Evolutionary conservation across 768 basidiomycete genomes (phyloP), one percentile per base, ranked within the genome.

Genomic region (Hydnomerulius pinastri): DNA sequence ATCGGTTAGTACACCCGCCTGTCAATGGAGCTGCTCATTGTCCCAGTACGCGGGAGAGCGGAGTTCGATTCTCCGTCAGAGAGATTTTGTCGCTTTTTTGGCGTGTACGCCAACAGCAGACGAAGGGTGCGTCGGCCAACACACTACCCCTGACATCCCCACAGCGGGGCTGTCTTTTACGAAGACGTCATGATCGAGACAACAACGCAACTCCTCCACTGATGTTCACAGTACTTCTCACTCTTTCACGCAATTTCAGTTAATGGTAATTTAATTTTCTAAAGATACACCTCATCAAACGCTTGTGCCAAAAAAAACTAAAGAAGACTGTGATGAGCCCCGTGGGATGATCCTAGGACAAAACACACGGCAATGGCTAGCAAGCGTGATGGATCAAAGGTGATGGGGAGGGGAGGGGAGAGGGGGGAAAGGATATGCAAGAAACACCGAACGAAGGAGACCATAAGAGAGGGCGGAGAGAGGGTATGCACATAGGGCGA

Each of bases 1-100:
- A 69, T 69, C 67, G 67, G 67, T 62, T 69, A 69, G 67, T 69
- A 69, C 66, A 69, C 64, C 66, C 67, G 66, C 67, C 58, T 69
- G 67, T 69, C 67, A 69, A 53, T 25, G 33, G 27, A 21, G n/a
- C 18, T 24, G 11, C 25, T 4, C 17, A 2, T 13, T 29, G 24
- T 18, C 29, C 24, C 13, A 25, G n/a, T n/a, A n/a, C 59, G 63
- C 63, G 63, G 53, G 50, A 62, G 56, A 49, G 52, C 58, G 47
- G 63, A 57, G 63, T 65, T 65, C 63, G 63, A 65, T 56, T 65
- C 63, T 60, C 58, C 63, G 63, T 60, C 63, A 64, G 63, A 53
- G 56, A 57, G 48, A 17, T 53, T 53, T 53, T 53, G 42, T 17
- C 33, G 17, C 4, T 35, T n/a, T n/a, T n/a, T n/a, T n/a, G n/a